phyloP scores from a whole-genome alignment of 108 stramenopile species.

The Halocafeteria seosinensis region DNA sequence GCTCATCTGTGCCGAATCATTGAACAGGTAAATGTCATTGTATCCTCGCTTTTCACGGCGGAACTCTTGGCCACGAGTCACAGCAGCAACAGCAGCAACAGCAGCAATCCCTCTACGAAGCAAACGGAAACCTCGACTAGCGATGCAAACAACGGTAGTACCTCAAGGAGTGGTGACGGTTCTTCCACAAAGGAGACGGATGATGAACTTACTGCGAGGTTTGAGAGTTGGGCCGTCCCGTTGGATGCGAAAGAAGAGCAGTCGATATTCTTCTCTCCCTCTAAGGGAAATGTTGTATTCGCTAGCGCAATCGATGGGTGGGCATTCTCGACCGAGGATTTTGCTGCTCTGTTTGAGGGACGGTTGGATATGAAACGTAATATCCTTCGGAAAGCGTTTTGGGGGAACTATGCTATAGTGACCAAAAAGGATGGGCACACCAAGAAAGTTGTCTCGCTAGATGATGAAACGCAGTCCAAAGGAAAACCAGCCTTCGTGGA shows the following conservation, averaged over 20 bases:
- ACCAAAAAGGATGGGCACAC: neutral
- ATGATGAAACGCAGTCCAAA: too few relatives aligned
- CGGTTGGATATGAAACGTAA: constrained; percentile 11
- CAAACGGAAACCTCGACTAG: neutral
- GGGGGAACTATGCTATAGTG: constrained; percentile 28
- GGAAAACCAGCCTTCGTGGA: neutral
- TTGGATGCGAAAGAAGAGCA: constrained; percentile 28
- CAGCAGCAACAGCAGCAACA: too few relatives aligned
- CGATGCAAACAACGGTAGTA: neutral
- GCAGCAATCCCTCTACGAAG: too few relatives aligned
- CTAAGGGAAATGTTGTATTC: constrained; percentile 81
- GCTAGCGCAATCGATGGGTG: constrained; percentile 74
- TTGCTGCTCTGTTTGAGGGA: constrained; percentile 26
- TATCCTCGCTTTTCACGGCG: constrained; percentile 7
- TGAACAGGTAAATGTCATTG: constrained; percentile 72
- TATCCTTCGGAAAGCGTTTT: constrained; percentile 17
- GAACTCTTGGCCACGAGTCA: neutral
- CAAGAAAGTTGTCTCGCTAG: neutral
- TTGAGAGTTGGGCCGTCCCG: constrained; percentile 20
- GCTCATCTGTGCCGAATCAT: constrained; percentile 60
- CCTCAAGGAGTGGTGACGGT: too few relatives aligned
- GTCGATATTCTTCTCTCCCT: constrained; percentile 53
- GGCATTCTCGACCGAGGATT: constrained; percentile 64
- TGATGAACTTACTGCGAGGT: constrained; percentile 1
- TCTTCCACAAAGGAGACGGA: neutral